Evolutionary conservation across 106 monocot genomes (phyloP).

Genomic region (Triglochin maritima): DNA sequence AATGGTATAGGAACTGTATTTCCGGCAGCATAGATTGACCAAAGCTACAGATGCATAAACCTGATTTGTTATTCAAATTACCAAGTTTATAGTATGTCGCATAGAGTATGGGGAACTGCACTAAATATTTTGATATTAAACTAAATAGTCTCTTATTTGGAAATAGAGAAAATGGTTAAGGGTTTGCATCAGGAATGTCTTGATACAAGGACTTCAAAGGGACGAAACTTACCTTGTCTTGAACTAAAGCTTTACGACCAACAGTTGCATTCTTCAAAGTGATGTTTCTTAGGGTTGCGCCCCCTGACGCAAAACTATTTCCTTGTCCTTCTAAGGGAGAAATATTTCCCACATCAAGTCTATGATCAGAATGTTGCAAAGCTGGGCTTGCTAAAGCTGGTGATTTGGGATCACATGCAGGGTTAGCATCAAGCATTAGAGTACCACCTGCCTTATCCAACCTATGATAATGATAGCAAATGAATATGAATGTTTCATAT

Average conservation of each 20-base stretch:
- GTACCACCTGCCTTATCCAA: conserved; percentile 20
- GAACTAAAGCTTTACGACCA: conserved; percentile 70
- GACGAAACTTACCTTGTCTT: conserved; percentile 65
- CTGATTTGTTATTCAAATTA: not conserved
- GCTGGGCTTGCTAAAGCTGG: conserved; percentile 8
- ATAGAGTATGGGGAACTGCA: no score
- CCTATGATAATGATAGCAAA: not conserved
- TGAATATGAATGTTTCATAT: not conserved
- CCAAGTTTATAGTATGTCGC: no score
- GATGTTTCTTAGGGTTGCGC: conserved; percentile 7
- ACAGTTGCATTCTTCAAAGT: conserved; percentile 29
- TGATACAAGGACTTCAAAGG: not conserved
- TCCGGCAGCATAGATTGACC: conserved; percentile 97
- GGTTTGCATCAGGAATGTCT: no score
- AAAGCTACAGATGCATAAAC: conserved; percentile 39
- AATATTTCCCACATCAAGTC: conserved; percentile 9
- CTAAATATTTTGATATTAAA: no score
- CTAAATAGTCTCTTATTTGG: no score
- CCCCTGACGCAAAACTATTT: conserved; percentile 12
- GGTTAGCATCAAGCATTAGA: conserved; percentile 11
- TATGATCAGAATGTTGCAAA: conserved; percentile 17
- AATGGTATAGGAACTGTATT: conserved; percentile 97
- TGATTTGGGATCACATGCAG: conserved; percentile 9
- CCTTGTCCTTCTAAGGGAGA: conserved; percentile 10
- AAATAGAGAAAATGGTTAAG: no score